Percentiles rank a stretch among this genome's conserved stretches.
Evolutionary conservation across 169 alveolate species (phyloP).

Genomic region (Eimeria tenella): DNA sequence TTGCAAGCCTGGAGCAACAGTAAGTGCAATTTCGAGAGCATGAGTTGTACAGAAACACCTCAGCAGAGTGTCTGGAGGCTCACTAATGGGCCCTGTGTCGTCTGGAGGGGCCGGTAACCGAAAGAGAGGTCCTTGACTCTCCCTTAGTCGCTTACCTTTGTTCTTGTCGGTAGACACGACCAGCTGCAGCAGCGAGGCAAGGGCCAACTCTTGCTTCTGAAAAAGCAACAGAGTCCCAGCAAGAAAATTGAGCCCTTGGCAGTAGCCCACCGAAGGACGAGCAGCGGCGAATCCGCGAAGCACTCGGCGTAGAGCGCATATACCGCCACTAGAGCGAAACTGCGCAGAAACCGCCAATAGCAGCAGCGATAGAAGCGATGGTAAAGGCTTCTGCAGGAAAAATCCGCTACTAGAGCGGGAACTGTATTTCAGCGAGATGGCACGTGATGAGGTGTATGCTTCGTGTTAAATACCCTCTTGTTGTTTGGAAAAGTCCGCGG

Average conservation of each 20-base stretch:
- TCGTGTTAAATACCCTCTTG: constrained; percentile 82
- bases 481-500: constrained; percentile 90
- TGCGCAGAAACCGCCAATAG: constrained; percentile 29
- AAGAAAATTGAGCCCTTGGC: constrained; percentile 89
- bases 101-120: too few species aligned
- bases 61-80: too few species aligned
- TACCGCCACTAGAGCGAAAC: constrained; percentile 79
- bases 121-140: too few species aligned
- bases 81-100: too few species aligned
- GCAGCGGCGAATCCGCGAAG: constrained; percentile 90
- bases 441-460: background rate
- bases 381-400: background rate
- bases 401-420: background rate
- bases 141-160: constrained; percentile 78
- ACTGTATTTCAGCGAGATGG: background rate
- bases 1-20: constrained; percentile 31
- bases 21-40: background rate
- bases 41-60: background rate
- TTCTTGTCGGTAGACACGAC: constrained; percentile 85
- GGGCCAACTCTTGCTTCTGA: constrained; percentile 89
- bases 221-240: constrained; percentile 90
- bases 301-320: constrained; percentile 85
- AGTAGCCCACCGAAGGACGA: constrained; percentile 88
- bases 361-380: background rate
- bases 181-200: constrained; percentile 91